A percentile compares a stretch with the other conserved stretches of the same genome.
phyloP scores from a whole-genome alignment of 495 filamentous ascomycete species.

The Bathelium albidoporum region DNA sequence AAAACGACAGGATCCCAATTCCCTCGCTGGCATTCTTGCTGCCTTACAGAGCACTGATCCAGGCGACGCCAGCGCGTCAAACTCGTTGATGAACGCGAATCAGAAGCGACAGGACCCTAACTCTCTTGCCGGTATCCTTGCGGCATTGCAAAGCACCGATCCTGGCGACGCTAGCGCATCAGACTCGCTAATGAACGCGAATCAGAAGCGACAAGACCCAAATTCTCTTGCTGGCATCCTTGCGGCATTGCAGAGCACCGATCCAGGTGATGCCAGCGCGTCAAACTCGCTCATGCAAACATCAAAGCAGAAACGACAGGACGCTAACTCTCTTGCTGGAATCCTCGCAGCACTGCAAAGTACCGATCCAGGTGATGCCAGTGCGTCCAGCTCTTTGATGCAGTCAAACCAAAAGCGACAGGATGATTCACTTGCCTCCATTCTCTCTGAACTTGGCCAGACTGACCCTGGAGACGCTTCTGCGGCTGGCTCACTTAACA shows the following conservation, averaged over 20 bases:
- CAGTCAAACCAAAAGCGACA: background rate
- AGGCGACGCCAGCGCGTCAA: background rate
- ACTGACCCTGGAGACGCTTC: background rate
- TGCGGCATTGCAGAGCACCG: background rate
- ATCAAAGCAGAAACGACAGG: background rate
- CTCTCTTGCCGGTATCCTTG: background rate
- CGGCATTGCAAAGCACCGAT: background rate
- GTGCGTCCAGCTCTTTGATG: background rate
- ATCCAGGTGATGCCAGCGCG: background rate
- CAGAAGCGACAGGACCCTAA: slow-evolving; percentile 3
- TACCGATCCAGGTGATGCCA: background rate
- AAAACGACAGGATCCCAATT: background rate
- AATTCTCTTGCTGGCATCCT: background rate
- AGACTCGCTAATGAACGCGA: background rate
- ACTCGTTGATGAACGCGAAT: background rate
- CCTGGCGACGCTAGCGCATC: background rate
- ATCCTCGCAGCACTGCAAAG: background rate
- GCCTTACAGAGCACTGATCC: background rate
- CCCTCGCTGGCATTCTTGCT: background rate
- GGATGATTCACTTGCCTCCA: background rate
- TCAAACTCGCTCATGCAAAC: background rate
- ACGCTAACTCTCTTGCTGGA: background rate
- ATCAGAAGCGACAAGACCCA: background rate
- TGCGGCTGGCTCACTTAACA: background rate
- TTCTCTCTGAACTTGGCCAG: background rate